Conservation (phyloP, 139 green algal genomes). For the Zygnema cylindricum region DNA sequence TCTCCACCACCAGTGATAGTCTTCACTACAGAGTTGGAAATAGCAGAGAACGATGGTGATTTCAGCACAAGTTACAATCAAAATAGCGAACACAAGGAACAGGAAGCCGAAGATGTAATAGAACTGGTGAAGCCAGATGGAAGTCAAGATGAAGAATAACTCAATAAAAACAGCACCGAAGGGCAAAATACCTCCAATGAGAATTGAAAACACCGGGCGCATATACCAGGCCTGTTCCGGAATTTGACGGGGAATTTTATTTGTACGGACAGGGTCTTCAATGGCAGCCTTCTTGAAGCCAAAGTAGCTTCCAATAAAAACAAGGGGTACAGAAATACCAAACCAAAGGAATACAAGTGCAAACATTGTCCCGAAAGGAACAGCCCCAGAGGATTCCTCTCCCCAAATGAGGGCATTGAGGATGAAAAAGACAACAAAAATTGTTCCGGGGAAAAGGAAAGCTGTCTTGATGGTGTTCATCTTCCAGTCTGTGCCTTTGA, state of each 20-base stretch:
- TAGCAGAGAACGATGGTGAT: slow-evolving; percentile 99
- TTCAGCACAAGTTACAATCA: slow-evolving; percentile 96
- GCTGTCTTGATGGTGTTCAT: slow-evolving; percentile 90
- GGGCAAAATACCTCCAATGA: slow-evolving; percentile 95
- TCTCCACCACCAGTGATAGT: slow-evolving; percentile 97
- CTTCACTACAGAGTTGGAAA: slow-evolving; percentile 87
- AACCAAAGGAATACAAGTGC: slow-evolving; percentile 98
- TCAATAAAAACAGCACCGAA: slow-evolving; percentile 99
- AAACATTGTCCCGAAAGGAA: slow-evolving; percentile 95
- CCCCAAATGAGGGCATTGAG: slow-evolving; percentile 95
- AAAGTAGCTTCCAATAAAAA: slow-evolving; percentile 94
- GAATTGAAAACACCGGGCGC: slow-evolving; percentile 85
- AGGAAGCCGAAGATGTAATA: slow-evolving; percentile 99
- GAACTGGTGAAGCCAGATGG: slow-evolving; percentile 95
- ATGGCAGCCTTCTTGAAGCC: slow-evolving; percentile 88
- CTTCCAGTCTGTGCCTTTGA: slow-evolving; percentile 90
- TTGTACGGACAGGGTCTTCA: slow-evolving; percentile 94
- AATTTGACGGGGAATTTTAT: slow-evolving; percentile 98
- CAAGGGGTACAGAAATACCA: slow-evolving; percentile 93
- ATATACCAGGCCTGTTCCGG: slow-evolving; percentile 98
- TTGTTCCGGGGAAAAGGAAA: slow-evolving; percentile 88
- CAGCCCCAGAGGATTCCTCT: slow-evolving; percentile 87
- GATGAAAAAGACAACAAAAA: slow-evolving; percentile 90
- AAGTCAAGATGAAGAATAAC: slow-evolving; percentile 99
- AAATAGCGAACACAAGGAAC: slow-evolving; percentile 93